These are phyloP conservation scores for Paralagenidium karlingii DNA, from an alignment of 352 stramenopile genomes.

Conservation along the genomic window DNA sequence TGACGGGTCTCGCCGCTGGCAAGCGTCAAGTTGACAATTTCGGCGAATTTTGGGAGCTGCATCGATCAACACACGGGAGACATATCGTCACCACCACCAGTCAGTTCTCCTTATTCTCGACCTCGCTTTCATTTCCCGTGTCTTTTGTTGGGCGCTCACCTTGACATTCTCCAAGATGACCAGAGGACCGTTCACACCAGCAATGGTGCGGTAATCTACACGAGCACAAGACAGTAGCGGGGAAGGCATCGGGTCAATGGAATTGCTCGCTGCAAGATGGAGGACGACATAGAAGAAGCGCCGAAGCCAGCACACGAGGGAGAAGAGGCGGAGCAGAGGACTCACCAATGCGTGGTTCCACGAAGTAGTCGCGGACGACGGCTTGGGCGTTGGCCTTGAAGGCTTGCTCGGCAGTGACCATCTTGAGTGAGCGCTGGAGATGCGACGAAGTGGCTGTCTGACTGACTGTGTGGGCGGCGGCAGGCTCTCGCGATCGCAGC, in stretches of 20 bases:
- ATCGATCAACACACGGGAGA: background rate
- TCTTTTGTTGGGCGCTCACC: constrained; percentile 20
- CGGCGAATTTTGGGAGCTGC: constrained; percentile 92
- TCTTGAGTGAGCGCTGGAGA: too few species aligned
- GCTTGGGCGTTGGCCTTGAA: constrained; percentile 67
- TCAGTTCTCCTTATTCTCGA: background rate
- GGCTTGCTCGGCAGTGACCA: constrained; percentile 51
- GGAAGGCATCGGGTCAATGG: too few species aligned
- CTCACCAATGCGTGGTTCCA: constrained; percentile 71
- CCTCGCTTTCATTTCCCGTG: background rate
- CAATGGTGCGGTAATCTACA: constrained; percentile 95
- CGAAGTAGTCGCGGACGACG: constrained; percentile 79
- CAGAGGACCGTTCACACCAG: constrained; percentile 96
- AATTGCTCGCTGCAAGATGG: too few species aligned
- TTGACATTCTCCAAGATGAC: constrained; percentile 99
- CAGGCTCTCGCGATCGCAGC: too few species aligned
- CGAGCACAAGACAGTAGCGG: background rate
- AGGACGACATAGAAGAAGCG: too few species aligned
- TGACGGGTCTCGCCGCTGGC: constrained; percentile 92
- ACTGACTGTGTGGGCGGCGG: too few species aligned
- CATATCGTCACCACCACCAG: background rate
- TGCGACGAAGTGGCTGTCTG: too few species aligned
- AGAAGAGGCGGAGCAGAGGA: constrained; percentile 2
- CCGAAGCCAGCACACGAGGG: constrained; percentile 4
- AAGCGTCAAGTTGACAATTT: constrained; percentile 98